A percentile compares a stretch with the other conserved stretches of the same genome.
phyloP scores from a whole-genome alignment of 257 asterid genomes.

The Jasminum sambac region DNA sequence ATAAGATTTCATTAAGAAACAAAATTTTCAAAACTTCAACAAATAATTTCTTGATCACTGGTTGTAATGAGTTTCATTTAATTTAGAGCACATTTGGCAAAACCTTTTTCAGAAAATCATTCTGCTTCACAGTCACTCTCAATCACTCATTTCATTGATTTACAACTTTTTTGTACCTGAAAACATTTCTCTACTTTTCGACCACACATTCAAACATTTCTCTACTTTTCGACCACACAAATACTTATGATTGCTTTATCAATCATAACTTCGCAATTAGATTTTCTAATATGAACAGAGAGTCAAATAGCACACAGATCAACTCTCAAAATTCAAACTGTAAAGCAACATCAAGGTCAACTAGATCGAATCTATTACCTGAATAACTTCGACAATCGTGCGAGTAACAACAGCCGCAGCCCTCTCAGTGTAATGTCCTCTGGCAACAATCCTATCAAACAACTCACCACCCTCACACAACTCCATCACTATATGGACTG shows the following conservation, averaged over 20 bases:
- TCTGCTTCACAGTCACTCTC: not conserved
- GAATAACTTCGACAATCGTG: constrained; percentile 54
- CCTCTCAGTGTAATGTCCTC: constrained; percentile 57
- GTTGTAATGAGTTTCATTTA: not conserved
- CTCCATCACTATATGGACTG: constrained; percentile 57
- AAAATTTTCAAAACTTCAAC: not conserved
- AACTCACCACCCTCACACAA: constrained; percentile 56
- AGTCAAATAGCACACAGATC: not conserved
- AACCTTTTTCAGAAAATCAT: not conserved
- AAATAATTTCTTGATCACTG: not conserved
- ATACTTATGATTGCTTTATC: too few relatives aligned
- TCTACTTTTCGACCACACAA: too few relatives aligned
- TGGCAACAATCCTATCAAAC: constrained; percentile 50
- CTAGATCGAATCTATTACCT: constrained; percentile 31
- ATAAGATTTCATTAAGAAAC: not conserved
- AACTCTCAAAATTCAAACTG: constrained; percentile 1
- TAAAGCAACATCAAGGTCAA: constrained; percentile 3
- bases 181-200: too few relatives aligned
- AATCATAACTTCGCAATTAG: too few relatives aligned
- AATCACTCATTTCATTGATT: too few relatives aligned
- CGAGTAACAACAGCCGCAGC: constrained; percentile 51
- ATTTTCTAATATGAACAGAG: not conserved
- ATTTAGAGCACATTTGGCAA: not conserved
- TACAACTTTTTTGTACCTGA: too few relatives aligned
- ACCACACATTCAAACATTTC: too few relatives aligned